Evolutionary conservation across 495 filamentous ascomycete genomes (phyloP).

Genomic region (Parmelia sp.): DNA sequence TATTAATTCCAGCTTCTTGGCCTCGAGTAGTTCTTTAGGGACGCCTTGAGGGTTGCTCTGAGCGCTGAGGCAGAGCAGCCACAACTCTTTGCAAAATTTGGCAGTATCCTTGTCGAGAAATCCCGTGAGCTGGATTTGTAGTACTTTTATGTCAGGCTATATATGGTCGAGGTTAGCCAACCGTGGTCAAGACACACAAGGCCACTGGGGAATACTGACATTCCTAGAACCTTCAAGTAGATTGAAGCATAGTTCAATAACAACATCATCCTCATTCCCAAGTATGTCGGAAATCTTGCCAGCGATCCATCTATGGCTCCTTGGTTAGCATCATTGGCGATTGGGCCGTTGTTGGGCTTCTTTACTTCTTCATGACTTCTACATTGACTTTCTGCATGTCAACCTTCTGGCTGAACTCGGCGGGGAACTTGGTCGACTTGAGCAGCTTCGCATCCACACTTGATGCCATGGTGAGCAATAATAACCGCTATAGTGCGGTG

Average conservation of each 20-base stretch:
- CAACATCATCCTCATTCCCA: slow-evolving; percentile 86
- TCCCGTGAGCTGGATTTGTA: slow-evolving; percentile 89
- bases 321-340: neutral
- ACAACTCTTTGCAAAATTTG: slow-evolving; percentile 88
- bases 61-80: slow-evolving; percentile 83
- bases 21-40: slow-evolving; percentile 87
- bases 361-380: slow-evolving; percentile 94
- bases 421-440: slow-evolving; percentile 85
- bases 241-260: slow-evolving; percentile 88
- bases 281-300: slow-evolving; percentile 79
- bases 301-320: slow-evolving; percentile 73
- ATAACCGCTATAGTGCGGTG: neutral
- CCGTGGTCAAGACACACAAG: slow-evolving; percentile 10
- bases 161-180: slow-evolving; percentile 10
- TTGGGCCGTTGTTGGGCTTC: slow-evolving; percentile 2
- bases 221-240: slow-evolving; percentile 72
- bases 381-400: slow-evolving; percentile 96
- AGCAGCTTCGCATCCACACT: slow-evolving; percentile 81
- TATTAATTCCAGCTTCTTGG: slow-evolving; percentile 89
- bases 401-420: slow-evolving; percentile 90
- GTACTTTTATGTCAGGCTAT: slow-evolving; percentile 88
- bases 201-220: slow-evolving; percentile 48
- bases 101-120: slow-evolving; percentile 93
- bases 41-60: slow-evolving; percentile 85
- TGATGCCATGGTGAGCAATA: slow-evolving; percentile 52